phyloP scores from a whole-genome alignment of 2,329 filamentous ascomycete species.

The Waltergamsia citrina region DNA sequence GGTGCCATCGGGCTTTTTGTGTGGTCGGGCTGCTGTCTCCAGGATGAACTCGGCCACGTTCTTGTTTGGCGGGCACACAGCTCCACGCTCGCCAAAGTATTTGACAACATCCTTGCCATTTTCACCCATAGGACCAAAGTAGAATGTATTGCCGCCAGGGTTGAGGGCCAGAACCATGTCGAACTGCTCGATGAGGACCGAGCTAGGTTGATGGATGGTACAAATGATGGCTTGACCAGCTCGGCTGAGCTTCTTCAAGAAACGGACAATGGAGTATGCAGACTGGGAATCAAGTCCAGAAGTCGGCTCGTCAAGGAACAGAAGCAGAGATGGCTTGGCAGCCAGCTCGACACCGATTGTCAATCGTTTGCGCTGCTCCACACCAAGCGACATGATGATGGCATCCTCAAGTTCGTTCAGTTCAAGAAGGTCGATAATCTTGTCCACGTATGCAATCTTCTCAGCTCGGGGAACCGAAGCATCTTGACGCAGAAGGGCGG shows the following conservation, averaged over 20 bases:
- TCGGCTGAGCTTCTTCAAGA: conserved; percentile 47
- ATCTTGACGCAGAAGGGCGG: conserved; percentile 51
- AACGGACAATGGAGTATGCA: conserved; percentile 48
- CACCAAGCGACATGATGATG: conserved; percentile 46
- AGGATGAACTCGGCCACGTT: conserved; percentile 41
- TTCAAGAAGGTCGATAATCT: conserved; percentile 54
- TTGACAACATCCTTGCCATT: conserved; percentile 33
- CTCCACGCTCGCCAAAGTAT: conserved; percentile 51
- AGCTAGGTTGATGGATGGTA: conserved; percentile 48
- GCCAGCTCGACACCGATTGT: conserved; percentile 46
- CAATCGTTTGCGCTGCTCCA: conserved; percentile 44
- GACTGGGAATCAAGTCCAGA: conserved; percentile 46
- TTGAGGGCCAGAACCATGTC: conserved; percentile 43
- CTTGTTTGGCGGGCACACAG: conserved; percentile 48
- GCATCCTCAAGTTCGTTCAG: conserved; percentile 55
- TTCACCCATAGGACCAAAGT: conserved; percentile 41
- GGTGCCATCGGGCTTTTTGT: conserved; percentile 21
- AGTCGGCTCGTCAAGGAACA: conserved; percentile 52
- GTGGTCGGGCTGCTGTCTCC: conserved; percentile 29
- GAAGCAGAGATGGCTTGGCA: conserved; percentile 44
- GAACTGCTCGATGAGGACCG: conserved; percentile 43
- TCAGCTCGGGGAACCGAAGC: conserved; percentile 44
- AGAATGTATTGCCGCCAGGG: conserved; percentile 40
- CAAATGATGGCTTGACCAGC: conserved; percentile 49
- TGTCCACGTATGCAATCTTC: conserved; percentile 57